Evolutionary conservation across 2,329 filamentous ascomycete genomes (phyloP), one percentile per base, ranked within the genome.

Genomic region (Clonostachys chloroleuca): DNA sequence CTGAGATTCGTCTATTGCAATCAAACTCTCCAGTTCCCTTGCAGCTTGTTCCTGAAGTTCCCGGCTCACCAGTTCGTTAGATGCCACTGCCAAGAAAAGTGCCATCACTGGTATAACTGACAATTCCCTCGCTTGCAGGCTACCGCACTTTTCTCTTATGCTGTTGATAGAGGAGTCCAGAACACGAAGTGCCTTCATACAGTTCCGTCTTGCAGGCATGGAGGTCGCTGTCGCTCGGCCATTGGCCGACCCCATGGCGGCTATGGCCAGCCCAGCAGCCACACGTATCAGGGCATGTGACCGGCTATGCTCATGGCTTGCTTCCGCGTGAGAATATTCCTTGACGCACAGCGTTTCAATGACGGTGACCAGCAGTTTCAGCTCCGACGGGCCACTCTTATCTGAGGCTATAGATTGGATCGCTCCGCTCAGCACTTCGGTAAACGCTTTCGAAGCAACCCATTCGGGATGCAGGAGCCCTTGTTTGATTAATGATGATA

Each of bases 1-100:
- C 40, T 55, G 51, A 10, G 43, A 10, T 12, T 47, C 30, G 12
- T 39, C 42, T 16, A 20, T 5, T 14, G 40, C 9, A 16, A 43
- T 36, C 40, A 47, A 34, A 16, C n/a, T 43, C 12, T 37, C 30
- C 12, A 47, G 40, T 16, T 42, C 39, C 24, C 24, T 30, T 9
- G 8, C 24, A 30, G 24, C 24, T 30, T 30, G 24, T 30, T 30
- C 8, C 24, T 30, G 24, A 30, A 30, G 24, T 9, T 30, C 24
- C 24, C 24, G 24, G 24, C 24, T 30, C 24, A 30, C 24, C 9
- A 30, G 24, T 30, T 30, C 9, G 10, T 30, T 30, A 3, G 24
- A 30, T 30, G 24, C 9, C 24, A 30, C 24, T 30, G 24, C 24
- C 6, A 30, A 30, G 24, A 30, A 30, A 10, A 30, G 24, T 30